These are phyloP conservation scores for Teunomyces atbi DNA, from an alignment of 805 yeast genomes.

Conservation along the genomic window DNA sequence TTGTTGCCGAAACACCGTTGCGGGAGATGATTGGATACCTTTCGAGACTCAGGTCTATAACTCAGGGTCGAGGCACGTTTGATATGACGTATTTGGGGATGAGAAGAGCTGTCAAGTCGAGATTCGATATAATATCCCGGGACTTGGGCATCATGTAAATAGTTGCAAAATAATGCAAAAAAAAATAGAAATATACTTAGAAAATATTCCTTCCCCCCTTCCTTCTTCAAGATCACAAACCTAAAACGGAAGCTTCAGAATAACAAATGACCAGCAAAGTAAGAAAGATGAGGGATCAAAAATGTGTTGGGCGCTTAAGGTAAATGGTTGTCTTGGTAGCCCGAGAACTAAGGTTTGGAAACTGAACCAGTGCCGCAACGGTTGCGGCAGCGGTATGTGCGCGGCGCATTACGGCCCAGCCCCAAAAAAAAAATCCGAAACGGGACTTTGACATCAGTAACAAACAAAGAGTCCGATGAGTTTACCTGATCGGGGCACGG, in stretches of 20 bases:
- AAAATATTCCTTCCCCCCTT: neutral
- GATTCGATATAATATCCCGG: slow-evolving; percentile 27
- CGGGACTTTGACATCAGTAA: neutral
- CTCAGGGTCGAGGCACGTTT: slow-evolving; percentile 86
- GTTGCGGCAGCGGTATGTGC: neutral
- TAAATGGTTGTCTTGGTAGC: too few species aligned
- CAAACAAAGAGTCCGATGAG: neutral
- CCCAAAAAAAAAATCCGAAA: neutral
- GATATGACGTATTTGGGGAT: slow-evolving; percentile 76
- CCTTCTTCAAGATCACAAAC: too few species aligned
- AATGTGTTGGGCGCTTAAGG: too few species aligned
- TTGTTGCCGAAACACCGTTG: slow-evolving; percentile 81
- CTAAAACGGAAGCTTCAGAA: too few species aligned
- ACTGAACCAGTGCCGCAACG: neutral
- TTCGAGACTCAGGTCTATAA: slow-evolving; percentile 70
- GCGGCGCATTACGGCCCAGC: neutral
- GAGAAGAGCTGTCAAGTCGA: slow-evolving; percentile 59
- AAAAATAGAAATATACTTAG: neutral
- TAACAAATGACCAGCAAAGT: too few species aligned
- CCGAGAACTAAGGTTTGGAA: too few species aligned
- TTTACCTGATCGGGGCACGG: slow-evolving; percentile 5
- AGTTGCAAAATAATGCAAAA: neutral
- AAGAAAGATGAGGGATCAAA: too few species aligned
- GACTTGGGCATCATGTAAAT: slow-evolving; percentile 12
- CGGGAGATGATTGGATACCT: slow-evolving; percentile 90